These are phyloP conservation scores for Eugenia klotzschiana DNA, from an alignment of 441 rosid species.

Conservation along the genomic window DNA sequence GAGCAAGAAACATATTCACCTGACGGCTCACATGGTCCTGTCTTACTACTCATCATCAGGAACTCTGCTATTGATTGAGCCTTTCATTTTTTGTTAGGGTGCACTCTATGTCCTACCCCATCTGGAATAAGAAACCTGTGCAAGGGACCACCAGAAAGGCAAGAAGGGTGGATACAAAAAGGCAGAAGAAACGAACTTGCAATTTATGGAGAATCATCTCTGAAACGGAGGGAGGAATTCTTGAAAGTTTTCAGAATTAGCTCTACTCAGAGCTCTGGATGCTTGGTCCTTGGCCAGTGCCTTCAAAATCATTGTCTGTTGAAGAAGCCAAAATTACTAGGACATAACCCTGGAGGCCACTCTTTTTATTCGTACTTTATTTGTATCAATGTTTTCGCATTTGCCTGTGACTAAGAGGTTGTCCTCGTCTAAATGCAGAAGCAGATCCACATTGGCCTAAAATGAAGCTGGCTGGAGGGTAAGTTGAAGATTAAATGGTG, in stretches of 20 bases:
- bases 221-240: neutral
- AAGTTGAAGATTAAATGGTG: neutral
- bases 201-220: neutral
- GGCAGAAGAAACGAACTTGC: neutral
- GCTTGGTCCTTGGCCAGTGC: neutral
- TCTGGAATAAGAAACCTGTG: neutral
- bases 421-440: neutral
- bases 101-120: neutral
- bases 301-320: neutral
- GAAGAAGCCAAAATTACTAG: neutral
- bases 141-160: neutral
- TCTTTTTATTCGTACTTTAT: neutral
- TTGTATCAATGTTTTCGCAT: neutral
- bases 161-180: neutral
- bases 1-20: neutral
- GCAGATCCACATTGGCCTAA: neutral
- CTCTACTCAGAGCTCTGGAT: neutral
- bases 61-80: neutral
- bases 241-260: neutral
- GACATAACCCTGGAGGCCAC: neutral
- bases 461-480: neutral
- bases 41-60: conserved; percentile 2
- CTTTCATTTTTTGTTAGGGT: neutral
- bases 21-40: conserved; percentile 18
- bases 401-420: neutral